Evolutionary conservation across 768 basidiomycete genomes (phyloP), one percentile per base, ranked within the genome.

Genomic region (Leccinellum albellum): DNA sequence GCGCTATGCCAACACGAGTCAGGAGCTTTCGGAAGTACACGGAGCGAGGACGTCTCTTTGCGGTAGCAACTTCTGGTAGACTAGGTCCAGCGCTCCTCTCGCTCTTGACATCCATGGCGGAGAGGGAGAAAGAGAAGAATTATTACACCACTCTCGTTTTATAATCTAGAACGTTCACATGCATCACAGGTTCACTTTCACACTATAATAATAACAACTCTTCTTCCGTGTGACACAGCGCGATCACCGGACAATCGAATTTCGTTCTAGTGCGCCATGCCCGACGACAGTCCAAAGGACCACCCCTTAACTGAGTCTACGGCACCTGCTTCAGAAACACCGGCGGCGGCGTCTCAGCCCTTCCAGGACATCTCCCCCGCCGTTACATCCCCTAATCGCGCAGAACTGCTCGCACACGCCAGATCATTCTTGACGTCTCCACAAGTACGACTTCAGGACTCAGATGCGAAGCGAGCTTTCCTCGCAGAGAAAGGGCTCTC

Each of bases 401-500:
- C 67, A 52, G 80, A 82, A 35, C 73, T 86, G 20, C 61, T 86
- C 17, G 53, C 74, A 31, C 81, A 78, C 54, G 89, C 88, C 9
- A 81, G 85, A 23, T 61, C 78, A 12, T 91, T 92, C 67, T 74
- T 92, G 15, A 69, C 70, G 12, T 88, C 89, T 3, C 83, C 87
- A 3, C 85, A 87, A 64, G 78, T 88, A 21, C 75, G 77, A 13
- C 70, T 79, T 47, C 85, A 89, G 60, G 84, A 87, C 62, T 37
- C 69, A 0, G 54, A 67, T 2, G 78, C 81, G 3, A 89, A 89
- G 65, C 81, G 83, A 8, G 71, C 73, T 51, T 92, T 92, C 60
- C 79, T 92, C 13, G 65, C 65, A 0, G 88, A 89, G 62, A 91
- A 91, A 64, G 90, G 89, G 1, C 73, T 92, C 26, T 75, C 74